These are phyloP conservation scores for Aurantiochytrium sp. DNA, from an alignment of 108 stramenopile species.

Conservation along the genomic window DNA sequence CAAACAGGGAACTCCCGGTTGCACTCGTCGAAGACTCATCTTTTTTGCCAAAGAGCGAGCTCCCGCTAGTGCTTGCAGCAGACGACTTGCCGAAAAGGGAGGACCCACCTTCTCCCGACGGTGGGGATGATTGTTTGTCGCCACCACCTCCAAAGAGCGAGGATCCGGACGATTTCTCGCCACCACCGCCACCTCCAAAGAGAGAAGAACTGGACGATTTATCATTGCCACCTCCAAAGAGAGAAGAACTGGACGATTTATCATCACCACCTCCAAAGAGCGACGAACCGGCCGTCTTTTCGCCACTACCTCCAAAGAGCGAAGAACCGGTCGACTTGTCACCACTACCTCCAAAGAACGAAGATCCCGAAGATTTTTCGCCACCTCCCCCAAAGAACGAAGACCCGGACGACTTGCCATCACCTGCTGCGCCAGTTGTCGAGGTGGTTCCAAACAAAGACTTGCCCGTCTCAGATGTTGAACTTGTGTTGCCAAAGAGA, in stretches of 20 bases:
- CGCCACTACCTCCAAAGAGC: neutral
- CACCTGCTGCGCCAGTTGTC: too few relatives aligned
- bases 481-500: too few relatives aligned
- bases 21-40: too few relatives aligned
- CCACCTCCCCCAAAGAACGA: too few relatives aligned
- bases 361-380: neutral
- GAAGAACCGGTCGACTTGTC: neutral
- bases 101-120: neutral
- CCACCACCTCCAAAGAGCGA: neutral
- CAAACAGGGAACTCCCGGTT: too few relatives aligned
- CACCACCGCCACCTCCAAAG: too few relatives aligned
- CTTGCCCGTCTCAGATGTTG: too few relatives aligned
- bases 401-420: too few relatives aligned
- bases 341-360: neutral
- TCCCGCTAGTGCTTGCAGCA: neutral
- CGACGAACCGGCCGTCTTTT: neutral
- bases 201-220: too few relatives aligned
- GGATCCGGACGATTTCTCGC: neutral
- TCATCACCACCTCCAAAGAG: neutral
- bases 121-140: neutral
- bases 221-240: too few relatives aligned
- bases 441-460: too few relatives aligned
- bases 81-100: neutral
- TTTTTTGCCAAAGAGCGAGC: too few relatives aligned
- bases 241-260: neutral